These are phyloP conservation scores for Fusarium circinatum DNA, from an alignment of 2,329 filamentous ascomycete species.

Conservation along the genomic window DNA sequence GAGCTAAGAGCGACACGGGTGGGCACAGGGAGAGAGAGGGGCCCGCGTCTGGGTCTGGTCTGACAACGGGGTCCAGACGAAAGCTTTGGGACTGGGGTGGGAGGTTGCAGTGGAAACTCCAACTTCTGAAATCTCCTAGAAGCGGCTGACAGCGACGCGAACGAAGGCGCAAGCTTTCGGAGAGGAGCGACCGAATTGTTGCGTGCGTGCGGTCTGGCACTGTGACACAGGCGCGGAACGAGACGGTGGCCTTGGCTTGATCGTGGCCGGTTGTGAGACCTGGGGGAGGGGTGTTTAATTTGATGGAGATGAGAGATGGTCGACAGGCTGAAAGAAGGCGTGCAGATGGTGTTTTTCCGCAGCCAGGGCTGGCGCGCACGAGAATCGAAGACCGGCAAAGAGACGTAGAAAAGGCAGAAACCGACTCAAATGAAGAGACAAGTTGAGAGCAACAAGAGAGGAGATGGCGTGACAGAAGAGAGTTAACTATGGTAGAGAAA, in stretches of 20 bases:
- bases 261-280: conserved; percentile 16
- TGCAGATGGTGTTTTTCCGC: background rate
- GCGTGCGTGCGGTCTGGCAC: background rate
- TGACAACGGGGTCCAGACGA: conserved; percentile 28
- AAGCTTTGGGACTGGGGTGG: conserved; percentile 4
- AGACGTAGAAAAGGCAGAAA: conserved; percentile 2
- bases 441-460: conserved; percentile 5
- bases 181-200: background rate
- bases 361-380: background rate
- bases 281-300: conserved; percentile 20
- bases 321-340: background rate
- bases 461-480: background rate
- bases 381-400: conserved; percentile 1
- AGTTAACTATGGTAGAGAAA: conserved; percentile 6
- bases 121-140: conserved; percentile 1
- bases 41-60: conserved; percentile 20
- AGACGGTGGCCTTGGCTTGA: conserved; percentile 1
- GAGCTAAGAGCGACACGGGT: conserved; percentile 37
- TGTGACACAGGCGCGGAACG: conserved; percentile 1
- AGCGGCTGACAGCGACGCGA: background rate
- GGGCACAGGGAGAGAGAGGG: conserved; percentile 18
- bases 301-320: conserved; percentile 17
- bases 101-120: conserved; percentile 23
- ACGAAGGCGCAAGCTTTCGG: background rate
- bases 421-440: background rate